phyloP scores from a whole-genome alignment of 352 stramenopile species.

The Phytophthora pistaciae region DNA sequence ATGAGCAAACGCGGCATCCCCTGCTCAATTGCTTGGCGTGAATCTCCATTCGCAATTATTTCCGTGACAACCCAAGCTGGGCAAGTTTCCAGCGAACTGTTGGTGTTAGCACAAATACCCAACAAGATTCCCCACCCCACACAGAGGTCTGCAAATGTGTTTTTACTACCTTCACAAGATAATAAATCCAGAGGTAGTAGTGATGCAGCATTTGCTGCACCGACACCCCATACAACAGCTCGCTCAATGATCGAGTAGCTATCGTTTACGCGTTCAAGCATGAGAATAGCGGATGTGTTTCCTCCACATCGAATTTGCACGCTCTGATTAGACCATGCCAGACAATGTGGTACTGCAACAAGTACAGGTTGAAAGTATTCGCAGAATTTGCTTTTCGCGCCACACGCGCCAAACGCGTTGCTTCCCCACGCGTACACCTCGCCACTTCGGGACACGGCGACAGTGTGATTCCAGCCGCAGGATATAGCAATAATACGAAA shows the following conservation, averaged over 20 bases:
- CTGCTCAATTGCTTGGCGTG: slow-evolving; percentile 13
- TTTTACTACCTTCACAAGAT: neutral
- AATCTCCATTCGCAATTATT: slow-evolving; percentile 2
- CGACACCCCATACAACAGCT: slow-evolving; percentile 38
- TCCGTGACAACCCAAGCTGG: slow-evolving; percentile 24
- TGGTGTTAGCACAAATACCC: slow-evolving; percentile 3
- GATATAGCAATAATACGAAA: slow-evolving; percentile 30
- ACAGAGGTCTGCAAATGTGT: slow-evolving; percentile 4
- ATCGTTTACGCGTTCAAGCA: neutral
- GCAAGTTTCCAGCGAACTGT: neutral
- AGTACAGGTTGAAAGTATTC: slow-evolving; percentile 52
- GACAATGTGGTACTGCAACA: slow-evolving; percentile 30
- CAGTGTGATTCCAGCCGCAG: slow-evolving; percentile 48
- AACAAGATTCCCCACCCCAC: slow-evolving; percentile 4
- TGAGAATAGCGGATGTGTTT: slow-evolving; percentile 30
- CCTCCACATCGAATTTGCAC: slow-evolving; percentile 29
- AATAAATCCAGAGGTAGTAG: slow-evolving; percentile 27
- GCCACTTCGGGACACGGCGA: slow-evolving; percentile 33
- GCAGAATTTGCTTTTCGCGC: slow-evolving; percentile 52
- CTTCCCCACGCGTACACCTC: slow-evolving; percentile 49
- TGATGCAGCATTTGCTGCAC: slow-evolving; percentile 5
- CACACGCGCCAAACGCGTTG: slow-evolving; percentile 48
- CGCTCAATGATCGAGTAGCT: slow-evolving; percentile 4
- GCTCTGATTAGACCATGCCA: neutral
- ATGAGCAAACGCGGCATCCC: slow-evolving; percentile 9